Evolutionary conservation across 805 yeast genomes (phyloP).

Genomic region (Danielia oregonensis): DNA sequence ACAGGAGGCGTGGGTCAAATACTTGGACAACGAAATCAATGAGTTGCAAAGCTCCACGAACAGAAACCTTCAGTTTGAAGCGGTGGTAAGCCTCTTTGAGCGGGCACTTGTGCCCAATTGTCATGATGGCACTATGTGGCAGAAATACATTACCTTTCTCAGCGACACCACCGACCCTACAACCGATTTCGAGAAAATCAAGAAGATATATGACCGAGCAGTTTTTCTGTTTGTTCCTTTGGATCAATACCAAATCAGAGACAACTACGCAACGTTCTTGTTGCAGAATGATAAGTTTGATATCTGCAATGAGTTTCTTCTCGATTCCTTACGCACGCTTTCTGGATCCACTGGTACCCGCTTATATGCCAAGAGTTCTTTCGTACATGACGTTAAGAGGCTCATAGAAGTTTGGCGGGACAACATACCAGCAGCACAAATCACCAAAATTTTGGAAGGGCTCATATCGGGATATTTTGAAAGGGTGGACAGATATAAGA

Average conservation of each 20-base stretch:
- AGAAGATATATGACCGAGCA: slow-evolving; percentile 51
- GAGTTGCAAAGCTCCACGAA: background rate
- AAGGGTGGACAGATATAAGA: slow-evolving; percentile 15
- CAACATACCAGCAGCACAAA: slow-evolving; percentile 4
- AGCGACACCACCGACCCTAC: slow-evolving; percentile 22
- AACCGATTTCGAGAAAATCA: slow-evolving; percentile 26
- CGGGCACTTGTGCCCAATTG: slow-evolving; percentile 72
- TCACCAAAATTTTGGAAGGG: slow-evolving; percentile 15
- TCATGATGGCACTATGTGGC: slow-evolving; percentile 60
- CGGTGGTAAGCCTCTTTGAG: slow-evolving; percentile 55
- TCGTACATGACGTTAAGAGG: slow-evolving; percentile 9
- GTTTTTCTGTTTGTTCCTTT: slow-evolving; percentile 37
- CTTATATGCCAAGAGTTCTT: slow-evolving; percentile 17
- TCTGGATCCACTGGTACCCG: slow-evolving; percentile 14
- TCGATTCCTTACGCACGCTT: slow-evolving; percentile 23
- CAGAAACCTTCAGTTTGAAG: slow-evolving; percentile 14
- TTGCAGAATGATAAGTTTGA: slow-evolving; percentile 15
- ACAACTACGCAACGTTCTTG: slow-evolving; percentile 23
- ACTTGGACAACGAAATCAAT: slow-evolving; percentile 52
- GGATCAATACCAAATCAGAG: slow-evolving; percentile 21
- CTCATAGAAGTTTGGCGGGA: slow-evolving; percentile 12
- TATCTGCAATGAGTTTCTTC: slow-evolving; percentile 23
- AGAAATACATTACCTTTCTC: slow-evolving; percentile 56
- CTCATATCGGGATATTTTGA: slow-evolving; percentile 17
- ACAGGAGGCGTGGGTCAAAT: slow-evolving; percentile 57